These are phyloP conservation scores for Paulownia fortunei DNA, from an alignment of 257 asterid species.

Conservation along the genomic window DNA sequence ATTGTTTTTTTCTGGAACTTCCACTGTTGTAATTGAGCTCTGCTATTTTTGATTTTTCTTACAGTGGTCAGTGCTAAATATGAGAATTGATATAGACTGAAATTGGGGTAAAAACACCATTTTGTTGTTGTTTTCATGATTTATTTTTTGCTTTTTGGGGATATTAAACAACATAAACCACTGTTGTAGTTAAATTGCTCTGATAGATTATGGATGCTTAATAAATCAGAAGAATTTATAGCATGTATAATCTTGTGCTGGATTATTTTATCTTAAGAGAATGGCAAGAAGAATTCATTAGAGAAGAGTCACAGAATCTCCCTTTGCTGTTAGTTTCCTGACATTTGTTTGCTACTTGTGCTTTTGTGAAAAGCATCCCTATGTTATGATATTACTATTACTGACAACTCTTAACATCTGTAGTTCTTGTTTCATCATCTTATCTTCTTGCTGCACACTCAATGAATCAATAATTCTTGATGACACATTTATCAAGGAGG, in stretches of 20 bases:
- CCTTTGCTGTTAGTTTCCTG: neutral
- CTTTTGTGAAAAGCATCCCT: neutral
- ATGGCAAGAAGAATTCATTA: neutral
- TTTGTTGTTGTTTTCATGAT: neutral
- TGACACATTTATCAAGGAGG: neutral
- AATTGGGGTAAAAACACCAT: neutral
- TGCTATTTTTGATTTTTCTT: neutral
- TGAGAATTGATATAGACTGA: neutral
- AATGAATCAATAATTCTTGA: neutral
- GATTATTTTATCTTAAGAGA: neutral
- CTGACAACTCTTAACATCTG: neutral
- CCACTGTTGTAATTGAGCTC: neutral
- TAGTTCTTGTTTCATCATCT: neutral
- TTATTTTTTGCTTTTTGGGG: neutral
- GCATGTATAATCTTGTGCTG: neutral
- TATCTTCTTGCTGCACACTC: constrained; percentile 16
- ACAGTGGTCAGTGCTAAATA: neutral
- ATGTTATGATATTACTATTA: neutral
- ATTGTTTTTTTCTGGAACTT: neutral
- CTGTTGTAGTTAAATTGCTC: neutral
- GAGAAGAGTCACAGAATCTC: constrained; percentile 1
- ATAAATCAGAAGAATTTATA: neutral
- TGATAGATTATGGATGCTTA: neutral
- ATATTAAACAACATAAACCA: constrained; percentile 6
- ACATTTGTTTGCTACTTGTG: neutral